Conservation (phyloP, 352 stramenopile species). For the Phytopythium ostracodes region DNA sequence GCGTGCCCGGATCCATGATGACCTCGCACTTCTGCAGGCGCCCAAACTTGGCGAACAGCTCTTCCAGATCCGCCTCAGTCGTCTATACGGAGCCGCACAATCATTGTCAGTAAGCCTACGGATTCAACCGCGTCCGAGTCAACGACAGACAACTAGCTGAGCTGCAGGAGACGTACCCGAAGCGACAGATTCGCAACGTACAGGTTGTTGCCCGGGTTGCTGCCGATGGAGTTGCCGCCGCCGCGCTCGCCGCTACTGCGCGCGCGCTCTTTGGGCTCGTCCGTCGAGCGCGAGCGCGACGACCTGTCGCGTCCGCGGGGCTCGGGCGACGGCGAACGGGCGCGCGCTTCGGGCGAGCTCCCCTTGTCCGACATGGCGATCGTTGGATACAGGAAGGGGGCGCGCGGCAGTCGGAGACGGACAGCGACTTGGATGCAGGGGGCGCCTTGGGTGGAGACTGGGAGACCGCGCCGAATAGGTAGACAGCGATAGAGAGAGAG, state of each 20-base stretch:
- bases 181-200: slow-evolving; percentile 73
- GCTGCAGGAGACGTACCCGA: slow-evolving; percentile 20
- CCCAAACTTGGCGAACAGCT: slow-evolving; percentile 73
- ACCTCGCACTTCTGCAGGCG: slow-evolving; percentile 74
- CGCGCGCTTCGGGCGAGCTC: slow-evolving; percentile 22
- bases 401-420: too few species aligned
- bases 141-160: too few species aligned
- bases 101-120: background rate
- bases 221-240: slow-evolving; percentile 12
- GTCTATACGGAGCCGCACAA: slow-evolving; percentile 17
- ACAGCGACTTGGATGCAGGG: too few species aligned
- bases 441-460: background rate
- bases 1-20: slow-evolving; percentile 74
- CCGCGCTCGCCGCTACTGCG: slow-evolving; percentile 6
- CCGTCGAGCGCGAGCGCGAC: slow-evolving; percentile 38
- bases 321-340: slow-evolving; percentile 19
- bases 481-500: background rate
- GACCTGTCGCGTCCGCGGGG: slow-evolving; percentile 7
- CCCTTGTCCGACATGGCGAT: slow-evolving; percentile 32
- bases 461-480: background rate
- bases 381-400: background rate
- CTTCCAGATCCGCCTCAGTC: slow-evolving; percentile 51
- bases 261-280: slow-evolving; percentile 11
- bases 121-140: background rate
- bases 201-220: slow-evolving; percentile 77